Evolutionary conservation across 306 rosid genomes (phyloP).

Genomic region (Sicyos edulis): DNA sequence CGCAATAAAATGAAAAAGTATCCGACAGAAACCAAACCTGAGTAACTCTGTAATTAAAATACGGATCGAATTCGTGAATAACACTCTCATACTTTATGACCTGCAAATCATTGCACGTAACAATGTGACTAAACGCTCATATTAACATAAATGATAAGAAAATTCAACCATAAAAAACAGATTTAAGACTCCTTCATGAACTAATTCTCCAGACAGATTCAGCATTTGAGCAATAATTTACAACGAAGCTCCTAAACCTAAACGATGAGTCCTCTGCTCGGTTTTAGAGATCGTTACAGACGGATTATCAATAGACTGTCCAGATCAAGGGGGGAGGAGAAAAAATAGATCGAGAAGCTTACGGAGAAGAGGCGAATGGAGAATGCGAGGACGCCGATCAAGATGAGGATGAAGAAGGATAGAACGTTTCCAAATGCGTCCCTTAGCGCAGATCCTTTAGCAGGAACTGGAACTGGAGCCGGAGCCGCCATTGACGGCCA

Average conservation of each 20-base stretch:
- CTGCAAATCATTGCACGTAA: slow-evolving; percentile 42
- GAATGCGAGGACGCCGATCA: slow-evolving; percentile 97
- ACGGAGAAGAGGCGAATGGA: slow-evolving; percentile 99
- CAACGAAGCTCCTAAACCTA: not conserved
- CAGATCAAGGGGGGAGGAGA: slow-evolving; percentile 43
- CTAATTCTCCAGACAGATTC: not conserved
- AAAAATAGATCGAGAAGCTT: slow-evolving; percentile 39
- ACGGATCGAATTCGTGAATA: slow-evolving; percentile 96
- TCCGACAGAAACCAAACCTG: slow-evolving; percentile 57
- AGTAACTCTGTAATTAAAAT: slow-evolving; percentile 95
- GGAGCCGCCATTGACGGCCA: slow-evolving; percentile 93
- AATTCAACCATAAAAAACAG: not conserved
- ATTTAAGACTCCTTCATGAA: not conserved
- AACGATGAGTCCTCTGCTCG: slow-evolving; percentile 4
- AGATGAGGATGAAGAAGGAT: slow-evolving; percentile 72
- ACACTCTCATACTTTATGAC: slow-evolving; percentile 98
- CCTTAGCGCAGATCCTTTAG: slow-evolving; percentile 43
- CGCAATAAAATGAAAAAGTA: slow-evolving; percentile 7
- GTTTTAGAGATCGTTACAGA: slow-evolving; percentile 1
- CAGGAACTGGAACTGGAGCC: slow-evolving; percentile 58
- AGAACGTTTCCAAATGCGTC: slow-evolving; percentile 82
- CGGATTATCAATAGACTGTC: slow-evolving; percentile 2
- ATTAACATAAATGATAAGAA: too few species aligned
- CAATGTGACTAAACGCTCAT: slow-evolving; percentile 11
- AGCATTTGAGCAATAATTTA: slow-evolving; percentile 7